A percentile compares a stretch with the other conserved stretches of the same genome.
Evolutionary conservation across 306 rosid genomes (phyloP).

Genomic region (Canavalia gladiata): DNA sequence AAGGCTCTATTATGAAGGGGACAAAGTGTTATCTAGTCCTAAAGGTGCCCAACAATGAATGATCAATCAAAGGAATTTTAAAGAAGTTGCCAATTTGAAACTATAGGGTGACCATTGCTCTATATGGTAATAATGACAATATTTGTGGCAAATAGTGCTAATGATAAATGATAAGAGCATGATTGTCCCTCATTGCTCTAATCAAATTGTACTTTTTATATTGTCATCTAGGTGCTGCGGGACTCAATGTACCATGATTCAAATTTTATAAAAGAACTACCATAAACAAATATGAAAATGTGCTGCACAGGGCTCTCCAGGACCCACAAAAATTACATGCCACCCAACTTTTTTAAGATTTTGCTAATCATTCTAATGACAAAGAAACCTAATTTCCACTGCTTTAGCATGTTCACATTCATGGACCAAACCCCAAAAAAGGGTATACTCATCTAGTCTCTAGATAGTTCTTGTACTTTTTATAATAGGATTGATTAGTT

Average conservation of each 20-base stretch:
- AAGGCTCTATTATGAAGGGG: background rate
- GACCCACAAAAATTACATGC: conserved; percentile 32
- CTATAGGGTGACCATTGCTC: conserved; percentile 30
- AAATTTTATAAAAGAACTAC: background rate
- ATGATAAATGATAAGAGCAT: conserved; percentile 56
- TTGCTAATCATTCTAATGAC: conserved; percentile 28
- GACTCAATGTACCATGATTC: conserved; percentile 32
- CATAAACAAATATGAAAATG: conserved; percentile 27
- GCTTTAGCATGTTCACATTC: conserved; percentile 38
- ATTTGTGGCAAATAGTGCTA: conserved; percentile 29
- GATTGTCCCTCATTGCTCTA: conserved; percentile 51
- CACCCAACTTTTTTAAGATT: conserved; percentile 32
- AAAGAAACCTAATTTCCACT: conserved; percentile 23
- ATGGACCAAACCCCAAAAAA: conserved; percentile 16
- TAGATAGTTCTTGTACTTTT: background rate
- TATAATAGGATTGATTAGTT: conserved; percentile 14
- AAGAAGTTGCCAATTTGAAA: conserved; percentile 36
- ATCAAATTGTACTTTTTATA: conserved; percentile 33
- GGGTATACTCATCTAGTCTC: background rate
- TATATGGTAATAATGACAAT: conserved; percentile 38
- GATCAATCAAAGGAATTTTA: conserved; percentile 9
- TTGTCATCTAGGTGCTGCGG: background rate
- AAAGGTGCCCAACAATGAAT: background rate
- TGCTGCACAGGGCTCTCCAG: conserved; percentile 14
- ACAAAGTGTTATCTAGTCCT: conserved; percentile 34